phyloP scores from a whole-genome alignment of 345 rosid genomes.

The Camelina hispida region DNA sequence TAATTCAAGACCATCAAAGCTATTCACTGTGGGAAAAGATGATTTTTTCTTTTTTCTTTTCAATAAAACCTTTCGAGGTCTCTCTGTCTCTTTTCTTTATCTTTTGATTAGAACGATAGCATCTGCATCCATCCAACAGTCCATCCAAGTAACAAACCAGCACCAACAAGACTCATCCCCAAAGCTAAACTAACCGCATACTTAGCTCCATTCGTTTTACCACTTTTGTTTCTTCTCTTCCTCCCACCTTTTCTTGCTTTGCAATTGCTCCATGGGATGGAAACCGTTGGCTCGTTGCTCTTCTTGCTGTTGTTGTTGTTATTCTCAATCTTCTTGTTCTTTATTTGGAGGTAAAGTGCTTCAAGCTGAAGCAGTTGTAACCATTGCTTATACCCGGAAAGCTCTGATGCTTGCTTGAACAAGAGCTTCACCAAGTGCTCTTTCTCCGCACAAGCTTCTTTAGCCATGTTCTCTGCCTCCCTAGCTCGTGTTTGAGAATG shows the following conservation, averaged over 20 bases:
- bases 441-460: constrained; percentile 78
- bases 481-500: constrained; percentile 98
- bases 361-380: constrained; percentile 84
- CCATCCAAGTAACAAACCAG: constrained; percentile 96
- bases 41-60: not conserved
- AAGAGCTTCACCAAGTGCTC: constrained; percentile 79
- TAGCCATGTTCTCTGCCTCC: constrained; percentile 93
- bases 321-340: constrained; percentile 54
- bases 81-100: constrained; percentile 2
- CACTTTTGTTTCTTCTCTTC: constrained; percentile 41
- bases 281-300: constrained; percentile 54
- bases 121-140: constrained; percentile 97
- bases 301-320: constrained; percentile 27
- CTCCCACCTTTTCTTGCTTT: constrained; percentile 50
- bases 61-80: not conserved
- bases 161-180: constrained; percentile 89
- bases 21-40: constrained; percentile 12
- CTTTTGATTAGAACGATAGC: constrained; percentile 57
- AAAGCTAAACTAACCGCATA: constrained; percentile 68
- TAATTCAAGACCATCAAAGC: constrained; percentile 28
- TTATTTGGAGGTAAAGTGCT: constrained; percentile 65
- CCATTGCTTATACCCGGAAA: constrained; percentile 94
- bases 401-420: constrained; percentile 92
- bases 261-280: constrained; percentile 58
- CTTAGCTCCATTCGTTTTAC: constrained; percentile 44